Conservation (phyloP, 2,329 filamentous ascomycete genomes). For the Talaromyces sp. region DNA sequence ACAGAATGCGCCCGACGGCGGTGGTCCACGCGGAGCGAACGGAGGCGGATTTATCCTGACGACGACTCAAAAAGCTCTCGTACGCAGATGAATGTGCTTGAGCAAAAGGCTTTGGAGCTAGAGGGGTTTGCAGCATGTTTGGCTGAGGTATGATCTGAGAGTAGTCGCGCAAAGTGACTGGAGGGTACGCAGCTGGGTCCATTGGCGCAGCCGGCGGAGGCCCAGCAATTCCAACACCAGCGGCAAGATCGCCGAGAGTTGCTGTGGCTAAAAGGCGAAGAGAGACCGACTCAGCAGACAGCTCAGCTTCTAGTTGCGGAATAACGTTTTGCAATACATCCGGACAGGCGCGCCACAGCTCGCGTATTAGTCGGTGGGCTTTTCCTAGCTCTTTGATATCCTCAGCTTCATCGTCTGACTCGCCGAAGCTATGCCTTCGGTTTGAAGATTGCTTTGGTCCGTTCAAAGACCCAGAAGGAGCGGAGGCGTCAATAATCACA, state of each 20-base stretch:
- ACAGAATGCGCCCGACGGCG: slow-evolving; percentile 76
- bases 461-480: slow-evolving; percentile 50
- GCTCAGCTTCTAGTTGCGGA: slow-evolving; percentile 85
- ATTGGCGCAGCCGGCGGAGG: slow-evolving; percentile 68
- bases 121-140: slow-evolving; percentile 71
- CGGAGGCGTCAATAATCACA: slow-evolving; percentile 84
- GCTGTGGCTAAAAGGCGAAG: slow-evolving; percentile 85
- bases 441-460: slow-evolving; percentile 40
- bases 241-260: slow-evolving; percentile 90
- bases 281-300: slow-evolving; percentile 83
- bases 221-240: slow-evolving; percentile 87
- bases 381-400: slow-evolving; percentile 85
- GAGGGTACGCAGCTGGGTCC: slow-evolving; percentile 82
- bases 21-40: slow-evolving; percentile 86
- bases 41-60: slow-evolving; percentile 76
- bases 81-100: slow-evolving; percentile 76
- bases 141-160: slow-evolving; percentile 48
- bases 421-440: slow-evolving; percentile 50
- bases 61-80: slow-evolving; percentile 76
- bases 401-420: slow-evolving; percentile 67
- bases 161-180: slow-evolving; percentile 44
- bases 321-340: slow-evolving; percentile 88
- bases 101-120: slow-evolving; percentile 84
- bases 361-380: slow-evolving; percentile 81
- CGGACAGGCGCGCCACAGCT: slow-evolving; percentile 90